These are phyloP conservation scores for Rubia occidens DNA, from an alignment of 305 asterid genomes.

Conservation along the genomic window DNA sequence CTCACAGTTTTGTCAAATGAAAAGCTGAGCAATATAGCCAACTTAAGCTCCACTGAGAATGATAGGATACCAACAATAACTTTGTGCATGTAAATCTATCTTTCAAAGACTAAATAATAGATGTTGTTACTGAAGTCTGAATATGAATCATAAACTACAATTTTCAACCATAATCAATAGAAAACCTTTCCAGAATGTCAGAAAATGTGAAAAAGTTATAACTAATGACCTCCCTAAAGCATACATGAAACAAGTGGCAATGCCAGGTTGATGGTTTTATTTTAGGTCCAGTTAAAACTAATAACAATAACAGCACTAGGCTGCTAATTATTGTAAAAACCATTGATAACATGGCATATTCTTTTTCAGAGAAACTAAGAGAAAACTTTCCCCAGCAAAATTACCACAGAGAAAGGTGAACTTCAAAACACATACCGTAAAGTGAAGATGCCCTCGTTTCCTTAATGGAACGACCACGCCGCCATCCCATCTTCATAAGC, in stretches of 20 bases:
- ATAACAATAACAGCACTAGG: neutral
- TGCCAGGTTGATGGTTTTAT: neutral
- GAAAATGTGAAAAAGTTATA: neutral
- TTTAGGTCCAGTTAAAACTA: neutral
- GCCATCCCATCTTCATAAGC: constrained; percentile 91
- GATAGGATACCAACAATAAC: neutral
- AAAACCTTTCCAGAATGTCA: neutral
- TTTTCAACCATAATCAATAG: constrained; percentile 8
- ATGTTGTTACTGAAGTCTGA: neutral
- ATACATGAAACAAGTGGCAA: neutral
- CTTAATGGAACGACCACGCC: constrained; percentile 77
- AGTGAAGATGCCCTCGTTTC: constrained; percentile 46
- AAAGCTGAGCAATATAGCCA: neutral
- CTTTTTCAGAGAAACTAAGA: neutral
- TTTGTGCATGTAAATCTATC: neutral
- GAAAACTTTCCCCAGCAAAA: constrained; percentile 1
- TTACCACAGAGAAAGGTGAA: neutral
- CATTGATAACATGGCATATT: neutral
- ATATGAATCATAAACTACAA: neutral
- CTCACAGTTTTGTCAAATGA: neutral
- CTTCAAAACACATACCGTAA: constrained; percentile 36
- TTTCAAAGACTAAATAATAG: neutral
- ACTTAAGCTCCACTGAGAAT: neutral
- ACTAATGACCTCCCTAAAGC: neutral
- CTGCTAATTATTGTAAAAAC: neutral